Evolutionary conservation across 495 filamentous ascomycete species (phyloP), one percentile per base, ranked within the genome.

Genomic region (Aspergillus panamensis): DNA sequence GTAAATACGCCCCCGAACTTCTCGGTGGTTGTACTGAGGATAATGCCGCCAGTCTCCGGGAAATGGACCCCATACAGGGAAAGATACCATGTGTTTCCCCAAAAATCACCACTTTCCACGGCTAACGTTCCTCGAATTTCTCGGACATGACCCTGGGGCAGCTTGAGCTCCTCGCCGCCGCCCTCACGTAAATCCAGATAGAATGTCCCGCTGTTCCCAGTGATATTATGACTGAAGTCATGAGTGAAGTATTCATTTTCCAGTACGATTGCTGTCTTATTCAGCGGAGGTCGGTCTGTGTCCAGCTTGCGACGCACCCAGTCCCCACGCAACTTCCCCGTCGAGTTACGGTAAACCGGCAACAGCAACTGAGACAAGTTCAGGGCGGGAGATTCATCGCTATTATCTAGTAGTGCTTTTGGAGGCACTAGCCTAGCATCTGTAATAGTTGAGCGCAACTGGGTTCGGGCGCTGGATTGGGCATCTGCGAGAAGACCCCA

Each of bases 1-100:
- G 87, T 84, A 67, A 96, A 95, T 31, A 97, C 83, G 37, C 94
- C 94, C 19, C 86, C 80, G 67, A 92, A 97, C 74, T 95, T 96
- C 68, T 96, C 89, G 65, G 89, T 95, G 12, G 92, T 90, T 1
- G 94, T 97, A 8, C 85, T 89, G 51, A 97, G 69, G 14, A 97
- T 71, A 42, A 95, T 85, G 6, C 81, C 79, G 3, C 94, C 94
- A 47, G 84, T 80, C 25, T 81, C 76, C 25, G 86, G 84, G 75
- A 89, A 93, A 75, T 97, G 92, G 5, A 94, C 81, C 17, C 94
- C 94, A 63, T 88, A 83, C 39, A 96, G 71, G 21, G 80, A 80
- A 68, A 95, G 78, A 55, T 89, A 84, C 82, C 87, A 90, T 61
- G 83, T 87, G 66, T 83, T 83, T 29, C 87, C 83, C 70, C 76